These are phyloP conservation scores for Paecilomyces fulvus DNA, from an alignment of 2,329 filamentous ascomycete genomes.

Conservation along the genomic window DNA sequence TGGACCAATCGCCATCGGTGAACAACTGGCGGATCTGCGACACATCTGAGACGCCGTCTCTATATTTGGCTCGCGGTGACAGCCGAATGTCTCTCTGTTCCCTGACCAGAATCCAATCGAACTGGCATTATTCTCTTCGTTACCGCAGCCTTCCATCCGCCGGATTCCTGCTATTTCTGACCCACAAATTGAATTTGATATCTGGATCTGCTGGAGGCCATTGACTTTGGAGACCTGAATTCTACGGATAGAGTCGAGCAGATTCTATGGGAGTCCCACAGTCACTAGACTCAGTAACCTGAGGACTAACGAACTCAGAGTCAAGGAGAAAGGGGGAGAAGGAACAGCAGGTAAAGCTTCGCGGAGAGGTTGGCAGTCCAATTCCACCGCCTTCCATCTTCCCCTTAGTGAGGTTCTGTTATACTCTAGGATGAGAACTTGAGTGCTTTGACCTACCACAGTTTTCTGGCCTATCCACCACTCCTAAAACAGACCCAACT, in stretches of 20 bases:
- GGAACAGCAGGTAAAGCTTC: not conserved
- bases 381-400: not conserved
- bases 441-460: not conserved
- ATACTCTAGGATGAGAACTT: not conserved
- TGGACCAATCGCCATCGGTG: not conserved
- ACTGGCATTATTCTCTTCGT: not conserved
- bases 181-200: not conserved
- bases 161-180: not conserved
- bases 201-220: not conserved
- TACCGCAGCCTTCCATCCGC: not conserved
- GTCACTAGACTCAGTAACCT: not conserved
- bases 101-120: not conserved
- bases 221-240: not conserved
- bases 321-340: not conserved
- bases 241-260: not conserved
- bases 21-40: not conserved
- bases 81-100: not conserved
- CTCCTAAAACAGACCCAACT: not conserved
- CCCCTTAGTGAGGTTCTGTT: not conserved
- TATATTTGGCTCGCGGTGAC: not conserved
- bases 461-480: not conserved
- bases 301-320: not conserved
- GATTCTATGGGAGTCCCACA: not conserved
- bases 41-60: not conserved
- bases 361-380: not conserved